phyloP scores from a whole-genome alignment of 345 rosid species.

The Lepidium africanum region DNA sequence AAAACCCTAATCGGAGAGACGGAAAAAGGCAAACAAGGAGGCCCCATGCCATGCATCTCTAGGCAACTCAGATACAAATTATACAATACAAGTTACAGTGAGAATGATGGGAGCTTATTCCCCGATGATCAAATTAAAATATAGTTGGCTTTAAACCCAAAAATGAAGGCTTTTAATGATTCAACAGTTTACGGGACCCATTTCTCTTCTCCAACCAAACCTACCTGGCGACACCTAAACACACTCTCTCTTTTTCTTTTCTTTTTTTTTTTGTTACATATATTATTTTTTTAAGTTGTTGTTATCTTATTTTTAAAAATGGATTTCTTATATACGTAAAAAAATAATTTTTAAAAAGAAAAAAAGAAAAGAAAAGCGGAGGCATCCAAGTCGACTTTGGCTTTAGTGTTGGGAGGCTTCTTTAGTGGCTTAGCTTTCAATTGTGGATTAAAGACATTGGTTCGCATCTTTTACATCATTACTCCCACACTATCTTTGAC shows the following conservation, averaged over 20 bases:
- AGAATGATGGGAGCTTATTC: too few species aligned
- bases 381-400: slow-evolving; percentile 25
- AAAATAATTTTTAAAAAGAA: neutral
- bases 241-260: slow-evolving; percentile 5
- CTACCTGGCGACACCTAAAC: slow-evolving; percentile 29
- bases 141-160: neutral
- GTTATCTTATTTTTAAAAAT: neutral
- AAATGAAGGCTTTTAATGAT: slow-evolving; percentile 20
- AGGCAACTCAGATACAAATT: too few species aligned
- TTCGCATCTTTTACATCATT: slow-evolving; percentile 26
- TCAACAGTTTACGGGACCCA: slow-evolving; percentile 12
- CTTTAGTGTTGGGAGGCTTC: slow-evolving; percentile 14
- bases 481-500: slow-evolving; percentile 32
- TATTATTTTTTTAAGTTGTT: neutral
- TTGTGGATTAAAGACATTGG: slow-evolving; percentile 27
- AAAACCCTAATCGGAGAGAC: slow-evolving; percentile 37
- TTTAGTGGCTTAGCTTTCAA: slow-evolving; percentile 14
- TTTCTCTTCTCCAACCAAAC: slow-evolving; percentile 1
- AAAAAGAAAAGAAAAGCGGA: neutral
- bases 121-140: neutral
- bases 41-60: neutral
- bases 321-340: neutral
- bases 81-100: too few species aligned
- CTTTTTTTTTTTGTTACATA: neutral
- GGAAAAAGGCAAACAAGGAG: slow-evolving; percentile 43